Percentiles rank a stretch among this genome's conserved stretches.
These are phyloP conservation scores for Noccaea bulbosa DNA, from an alignment of 345 rosid species.

Conservation along the genomic window DNA sequence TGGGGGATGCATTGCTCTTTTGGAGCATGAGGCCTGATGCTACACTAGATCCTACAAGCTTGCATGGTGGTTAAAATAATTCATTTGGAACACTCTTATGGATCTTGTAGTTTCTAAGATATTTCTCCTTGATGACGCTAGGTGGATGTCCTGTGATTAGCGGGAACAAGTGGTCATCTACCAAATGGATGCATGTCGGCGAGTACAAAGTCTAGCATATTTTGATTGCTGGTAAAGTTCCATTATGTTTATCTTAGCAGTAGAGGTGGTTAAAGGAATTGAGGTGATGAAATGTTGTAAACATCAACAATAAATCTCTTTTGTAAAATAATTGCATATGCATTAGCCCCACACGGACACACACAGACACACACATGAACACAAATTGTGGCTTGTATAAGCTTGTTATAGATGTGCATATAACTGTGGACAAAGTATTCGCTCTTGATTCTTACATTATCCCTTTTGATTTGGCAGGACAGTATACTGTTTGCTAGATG, in stretches of 20 bases:
- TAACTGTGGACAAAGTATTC: neutral
- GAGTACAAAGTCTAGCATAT: conserved; percentile 59
- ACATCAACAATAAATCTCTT: neutral
- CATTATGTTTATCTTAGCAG: conserved; percentile 11
- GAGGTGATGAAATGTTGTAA: conserved; percentile 24
- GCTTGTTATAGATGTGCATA: neutral
- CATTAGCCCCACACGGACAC: neutral
- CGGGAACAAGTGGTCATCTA: conserved; percentile 95
- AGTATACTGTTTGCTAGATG: neutral
- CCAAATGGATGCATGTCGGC: conserved; percentile 87
- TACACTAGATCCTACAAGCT: conserved; percentile 79
- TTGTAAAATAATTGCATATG: neutral
- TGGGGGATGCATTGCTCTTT: conserved; percentile 86
- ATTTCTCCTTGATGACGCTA: conserved; percentile 37
- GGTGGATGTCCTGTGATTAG: conserved; percentile 92
- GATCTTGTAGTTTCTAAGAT: neutral
- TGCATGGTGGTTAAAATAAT: conserved; percentile 58
- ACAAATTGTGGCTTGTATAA: neutral
- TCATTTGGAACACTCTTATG: neutral
- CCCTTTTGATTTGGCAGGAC: conserved; percentile 32
- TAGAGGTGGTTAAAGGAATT: conserved; percentile 10
- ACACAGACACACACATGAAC: neutral
- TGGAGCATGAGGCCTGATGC: conserved; percentile 98
- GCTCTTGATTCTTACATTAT: conserved; percentile 31
- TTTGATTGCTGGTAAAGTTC: conserved; percentile 6